Base-by-base conservation (phyloP, 1,284 basidiomycete species). In the Exobasidium cylindrosporum region DNA sequence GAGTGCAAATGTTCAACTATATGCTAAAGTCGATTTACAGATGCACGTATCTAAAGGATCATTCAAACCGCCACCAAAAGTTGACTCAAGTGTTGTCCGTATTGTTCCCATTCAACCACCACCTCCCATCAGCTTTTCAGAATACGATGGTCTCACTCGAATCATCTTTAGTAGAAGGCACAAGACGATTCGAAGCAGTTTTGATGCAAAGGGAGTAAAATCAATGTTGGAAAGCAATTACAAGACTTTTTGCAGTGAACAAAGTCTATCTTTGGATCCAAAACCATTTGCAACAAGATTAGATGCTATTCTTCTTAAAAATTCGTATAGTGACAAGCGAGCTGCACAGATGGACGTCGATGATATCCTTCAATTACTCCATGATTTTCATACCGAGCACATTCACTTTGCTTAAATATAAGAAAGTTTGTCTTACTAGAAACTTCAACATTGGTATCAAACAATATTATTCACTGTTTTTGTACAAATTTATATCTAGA, bases 11-110 rank as follows among this genome's bases (percentile, higher is more conserved):
- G 96, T 97, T 4, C 96, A 98, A 80, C 88, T 97, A 23, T 94
- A 91, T 80, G 87, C 91, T 4, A 93, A 94, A 79, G 93, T 98
- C 29, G 92, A 97, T 81, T 88, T 97, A 75, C 86, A 97, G 65
- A 94, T 97, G 88, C 91, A 96, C 76, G 95, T 99, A 43, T 89
- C 89, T 40, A 89, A 91, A 75, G 95, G 94, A 81, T 95, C 96
- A 82, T 99, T 99, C 83, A 85, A 95, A 29, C 96, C 96, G 0
- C 90, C 96, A 28, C 96, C 96, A 0, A 87, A 92, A 79, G 96
- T 99, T 57, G 96, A 98, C 81, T 90, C 87, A 40, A 89, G 87
- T 31, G 96, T 99, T 60, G 88, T 99, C 47, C 86, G 95, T 54
- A 86, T 99, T 64, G 90, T 88, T 6, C 96, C 95, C 0, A 84